Evolutionary conservation across 2,329 filamentous ascomycete species (phyloP), one percentile per base, ranked within the genome.

Genomic region (Epichloe brachyelytri): DNA sequence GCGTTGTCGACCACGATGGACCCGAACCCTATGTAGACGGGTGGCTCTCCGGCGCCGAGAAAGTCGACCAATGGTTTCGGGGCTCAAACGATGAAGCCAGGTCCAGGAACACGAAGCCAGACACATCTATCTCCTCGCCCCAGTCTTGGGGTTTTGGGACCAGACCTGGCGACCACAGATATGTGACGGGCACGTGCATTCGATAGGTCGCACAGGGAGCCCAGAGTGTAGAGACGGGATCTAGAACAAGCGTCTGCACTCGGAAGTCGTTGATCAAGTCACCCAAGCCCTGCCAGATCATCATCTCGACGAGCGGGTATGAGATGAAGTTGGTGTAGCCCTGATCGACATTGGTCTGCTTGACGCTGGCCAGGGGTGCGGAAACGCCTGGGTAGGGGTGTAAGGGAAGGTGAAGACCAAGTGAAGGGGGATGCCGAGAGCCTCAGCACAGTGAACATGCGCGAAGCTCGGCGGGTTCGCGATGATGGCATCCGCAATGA

Each of bases 321-420:
- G 80, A 85, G 63, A 91, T 87, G 61, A 87, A 88, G 64, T 91
- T 93, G 12, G 83, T 80, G 61, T 87, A 86, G 19, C 79, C 80
- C 1, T 78, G 73, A 58, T 89, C 84, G 8, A 88, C 78, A 56
- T 88, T 87, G 15, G 77, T 80, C 54, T 76, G 77, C 60, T 83
- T 86, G 64, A 91, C 83, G 60, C 81, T 88, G 10, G 86, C 85
- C 47, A 91, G 64, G 0, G 87, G 86, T 91, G 86, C 0, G 86
- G 85, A 56, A 91, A 91, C 0, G 79, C 75, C 51, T 82, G 76
- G 0, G 86, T 90, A 0, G 86, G 85, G 0, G 81, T 86, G 60
- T 87, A 90, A 0, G 86, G 86, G 52, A 90, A 85, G 53, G 89
- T 95, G 63, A 95, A 95, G 83, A 95, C 93, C 55, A 95, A 70